These are phyloP conservation scores for Tuber umbilicatum DNA, from an alignment of 495 filamentous ascomycete genomes.

Conservation along the genomic window DNA sequence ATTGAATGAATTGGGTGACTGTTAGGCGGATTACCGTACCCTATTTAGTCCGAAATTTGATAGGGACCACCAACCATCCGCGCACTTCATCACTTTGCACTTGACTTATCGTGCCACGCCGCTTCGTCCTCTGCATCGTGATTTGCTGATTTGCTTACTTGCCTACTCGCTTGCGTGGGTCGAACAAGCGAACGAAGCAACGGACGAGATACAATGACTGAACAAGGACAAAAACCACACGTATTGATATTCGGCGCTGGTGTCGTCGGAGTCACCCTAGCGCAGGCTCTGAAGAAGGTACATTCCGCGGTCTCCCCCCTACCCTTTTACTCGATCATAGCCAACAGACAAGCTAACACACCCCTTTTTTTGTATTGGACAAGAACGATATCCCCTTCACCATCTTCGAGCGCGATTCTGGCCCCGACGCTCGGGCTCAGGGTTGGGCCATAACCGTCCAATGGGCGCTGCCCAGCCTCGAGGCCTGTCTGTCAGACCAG, in stretches of 20 bases:
- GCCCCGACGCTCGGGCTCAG: constrained; percentile 45
- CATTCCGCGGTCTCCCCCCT: not conserved
- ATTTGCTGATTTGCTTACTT: not conserved
- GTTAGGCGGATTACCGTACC: not conserved
- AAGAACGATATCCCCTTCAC: constrained; percentile 42
- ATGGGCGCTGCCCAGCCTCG: constrained; percentile 49
- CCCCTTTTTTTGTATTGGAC: not conserved
- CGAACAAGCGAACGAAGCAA: not conserved
- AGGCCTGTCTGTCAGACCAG: constrained; percentile 46
- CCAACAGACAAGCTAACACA: not conserved
- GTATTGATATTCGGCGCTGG: constrained; percentile 57
- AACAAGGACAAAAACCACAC: constrained; percentile 13
- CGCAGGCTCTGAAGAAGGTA: constrained; percentile 52
- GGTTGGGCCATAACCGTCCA: constrained; percentile 59
- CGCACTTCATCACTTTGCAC: not conserved
- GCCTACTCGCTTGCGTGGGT: not conserved
- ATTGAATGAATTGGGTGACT: not conserved
- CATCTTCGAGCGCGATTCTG: constrained; percentile 53
- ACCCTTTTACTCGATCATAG: not conserved
- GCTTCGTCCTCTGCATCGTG: not conserved
- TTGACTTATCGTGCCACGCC: not conserved
- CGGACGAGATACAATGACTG: not conserved
- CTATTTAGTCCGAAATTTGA: not conserved
- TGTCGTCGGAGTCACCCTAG: constrained; percentile 55
- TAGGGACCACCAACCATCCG: not conserved